These are phyloP conservation scores for Penicillium coffeae DNA, from an alignment of 495 filamentous ascomycete genomes.

Conservation along the genomic window DNA sequence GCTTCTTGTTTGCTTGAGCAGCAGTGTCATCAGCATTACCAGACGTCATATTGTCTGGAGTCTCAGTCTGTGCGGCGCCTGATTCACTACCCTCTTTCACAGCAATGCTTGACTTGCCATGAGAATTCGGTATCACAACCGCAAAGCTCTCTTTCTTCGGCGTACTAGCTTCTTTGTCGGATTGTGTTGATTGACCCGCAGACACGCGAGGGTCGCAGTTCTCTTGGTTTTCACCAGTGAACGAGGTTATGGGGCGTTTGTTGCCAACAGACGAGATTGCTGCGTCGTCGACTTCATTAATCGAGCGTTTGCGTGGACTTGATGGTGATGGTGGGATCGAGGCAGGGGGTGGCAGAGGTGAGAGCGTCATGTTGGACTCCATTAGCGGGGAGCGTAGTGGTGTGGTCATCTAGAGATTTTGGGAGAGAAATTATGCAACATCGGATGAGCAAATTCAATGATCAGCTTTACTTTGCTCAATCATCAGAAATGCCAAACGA, in stretches of 20 bases:
- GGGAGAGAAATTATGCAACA: neutral
- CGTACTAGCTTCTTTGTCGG: neutral
- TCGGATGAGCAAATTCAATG: neutral
- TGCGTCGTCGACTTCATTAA: slow-evolving; percentile 28
- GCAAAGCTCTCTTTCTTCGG: neutral
- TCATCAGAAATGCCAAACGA: no score
- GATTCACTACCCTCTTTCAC: no score
- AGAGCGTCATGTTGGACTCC: slow-evolving; percentile 10
- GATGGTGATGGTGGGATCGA: slow-evolving; percentile 18
- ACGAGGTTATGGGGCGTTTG: slow-evolving; percentile 12
- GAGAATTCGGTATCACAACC: neutral
- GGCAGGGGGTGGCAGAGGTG: slow-evolving; percentile 13
- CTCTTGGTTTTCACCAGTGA: slow-evolving; percentile 24
- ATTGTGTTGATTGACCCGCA: neutral
- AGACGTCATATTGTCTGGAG: neutral
- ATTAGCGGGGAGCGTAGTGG: slow-evolving; percentile 4
- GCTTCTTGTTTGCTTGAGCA: slow-evolving; percentile 34
- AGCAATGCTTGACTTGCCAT: no score
- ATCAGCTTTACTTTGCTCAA: no score
- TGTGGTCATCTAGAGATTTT: neutral
- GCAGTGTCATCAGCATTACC: neutral
- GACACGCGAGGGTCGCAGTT: slow-evolving; percentile 18
- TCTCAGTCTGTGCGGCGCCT: no score
- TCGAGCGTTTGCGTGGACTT: slow-evolving; percentile 26
- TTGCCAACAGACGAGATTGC: slow-evolving; percentile 11